Evolutionary conservation across 495 filamentous ascomycete species (phyloP).

Genomic region (Aspergillus funiculosus): DNA sequence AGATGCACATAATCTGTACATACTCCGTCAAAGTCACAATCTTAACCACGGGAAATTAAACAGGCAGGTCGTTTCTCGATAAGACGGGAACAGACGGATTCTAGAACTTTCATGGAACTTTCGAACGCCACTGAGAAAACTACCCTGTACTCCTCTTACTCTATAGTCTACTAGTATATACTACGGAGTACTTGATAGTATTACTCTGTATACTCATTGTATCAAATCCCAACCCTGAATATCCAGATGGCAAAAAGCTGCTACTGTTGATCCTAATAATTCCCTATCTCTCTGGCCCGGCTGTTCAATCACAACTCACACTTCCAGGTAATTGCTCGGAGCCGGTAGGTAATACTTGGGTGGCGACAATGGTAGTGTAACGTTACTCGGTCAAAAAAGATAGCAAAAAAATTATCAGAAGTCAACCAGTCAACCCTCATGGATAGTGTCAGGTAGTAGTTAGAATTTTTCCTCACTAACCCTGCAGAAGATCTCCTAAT

Average conservation of each 20-base stretch:
- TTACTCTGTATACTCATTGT: too few species aligned
- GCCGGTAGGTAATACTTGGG: background rate
- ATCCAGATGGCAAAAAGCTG: background rate
- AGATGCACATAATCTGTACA: too few species aligned
- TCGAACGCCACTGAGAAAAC: background rate
- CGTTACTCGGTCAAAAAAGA: conserved; percentile 4
- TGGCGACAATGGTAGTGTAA: conserved; percentile 10
- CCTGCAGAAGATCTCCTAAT: too few species aligned
- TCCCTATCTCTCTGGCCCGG: too few species aligned
- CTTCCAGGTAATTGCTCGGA: background rate
- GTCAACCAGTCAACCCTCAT: conserved; percentile 4
- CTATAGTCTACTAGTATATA: too few species aligned
- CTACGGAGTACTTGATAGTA: too few species aligned
- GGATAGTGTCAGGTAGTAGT: too few species aligned
- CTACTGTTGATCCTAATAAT: background rate
- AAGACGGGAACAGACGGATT: conserved; percentile 9
- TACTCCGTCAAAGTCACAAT: too few species aligned
- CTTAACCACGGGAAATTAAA: too few species aligned
- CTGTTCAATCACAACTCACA: background rate
- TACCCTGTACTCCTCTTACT: background rate
- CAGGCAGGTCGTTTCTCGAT: too few species aligned
- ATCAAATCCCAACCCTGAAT: too few species aligned
- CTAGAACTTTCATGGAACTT: conserved; percentile 17
- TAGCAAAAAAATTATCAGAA: background rate
- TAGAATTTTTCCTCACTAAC: too few species aligned